A percentile compares a stretch with the other conserved stretches of the same genome.
Conservation (phyloP, 306 rosid species). For the Crataegus laevigata region DNA sequence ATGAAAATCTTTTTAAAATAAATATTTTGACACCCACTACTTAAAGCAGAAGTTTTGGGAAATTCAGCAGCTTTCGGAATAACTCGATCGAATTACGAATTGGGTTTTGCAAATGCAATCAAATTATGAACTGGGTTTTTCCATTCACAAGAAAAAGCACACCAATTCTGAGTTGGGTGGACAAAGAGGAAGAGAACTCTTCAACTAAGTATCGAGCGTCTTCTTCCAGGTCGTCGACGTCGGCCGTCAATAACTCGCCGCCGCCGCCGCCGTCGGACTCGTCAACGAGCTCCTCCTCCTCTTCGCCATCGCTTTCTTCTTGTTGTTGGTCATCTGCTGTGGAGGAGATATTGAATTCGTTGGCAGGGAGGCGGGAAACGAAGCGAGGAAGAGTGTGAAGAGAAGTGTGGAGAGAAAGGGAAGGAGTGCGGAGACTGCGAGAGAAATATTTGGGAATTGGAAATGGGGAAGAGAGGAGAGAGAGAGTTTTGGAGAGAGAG, state of each 20-base stretch:
- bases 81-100: not conserved
- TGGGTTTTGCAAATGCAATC: not conserved
- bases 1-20: not conserved
- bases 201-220: constrained; percentile 54
- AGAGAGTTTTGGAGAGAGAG: constrained; percentile 3
- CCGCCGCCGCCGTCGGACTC: constrained; percentile 24
- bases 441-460: not conserved
- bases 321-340: not conserved
- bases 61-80: not conserved
- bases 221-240: constrained; percentile 48
- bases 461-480: constrained; percentile 4
- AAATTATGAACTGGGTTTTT: not conserved
- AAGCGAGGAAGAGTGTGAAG: constrained; percentile 22
- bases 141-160: not conserved
- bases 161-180: constrained; percentile 49
- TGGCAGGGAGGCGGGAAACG: constrained; percentile 17
- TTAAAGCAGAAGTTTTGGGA: not conserved
- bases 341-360: not conserved
- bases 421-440: not conserved
- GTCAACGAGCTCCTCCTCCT: constrained; percentile 10
- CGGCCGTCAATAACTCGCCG: constrained; percentile 20
- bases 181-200: constrained; percentile 57
- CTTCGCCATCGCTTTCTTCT: constrained; percentile 15
- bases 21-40: not conserved
- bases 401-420: not conserved